These are phyloP conservation scores for Ustilago tritici DNA, from an alignment of 1,284 basidiomycete species.

Conservation along the genomic window DNA sequence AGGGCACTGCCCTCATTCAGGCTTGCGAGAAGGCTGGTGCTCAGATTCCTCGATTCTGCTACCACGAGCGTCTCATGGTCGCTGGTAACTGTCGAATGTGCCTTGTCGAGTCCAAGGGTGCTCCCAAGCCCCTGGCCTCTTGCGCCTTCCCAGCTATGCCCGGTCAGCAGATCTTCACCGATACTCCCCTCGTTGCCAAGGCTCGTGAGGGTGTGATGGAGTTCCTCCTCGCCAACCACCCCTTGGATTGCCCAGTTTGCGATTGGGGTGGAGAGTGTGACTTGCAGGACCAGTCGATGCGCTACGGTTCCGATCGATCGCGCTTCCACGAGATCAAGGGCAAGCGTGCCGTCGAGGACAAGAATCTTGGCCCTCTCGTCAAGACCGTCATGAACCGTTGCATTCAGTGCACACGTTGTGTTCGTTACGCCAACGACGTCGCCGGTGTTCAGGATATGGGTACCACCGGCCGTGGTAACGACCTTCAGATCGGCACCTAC, in stretches of 20 bases:
- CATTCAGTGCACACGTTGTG: constrained; percentile 99
- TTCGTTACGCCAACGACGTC: constrained; percentile 98
- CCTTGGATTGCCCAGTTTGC: constrained; percentile 97
- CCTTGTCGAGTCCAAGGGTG: constrained; percentile 91
- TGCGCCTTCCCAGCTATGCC: constrained; percentile 98
- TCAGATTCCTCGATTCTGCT: constrained; percentile 79
- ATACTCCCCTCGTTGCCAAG: constrained; percentile 93
- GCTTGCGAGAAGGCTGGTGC: constrained; percentile 77
- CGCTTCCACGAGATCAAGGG: constrained; percentile 98
- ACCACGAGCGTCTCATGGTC: constrained; percentile 79
- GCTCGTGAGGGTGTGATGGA: constrained; percentile 95
- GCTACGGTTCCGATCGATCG: constrained; percentile 95
- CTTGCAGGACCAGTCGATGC: constrained; percentile 99
- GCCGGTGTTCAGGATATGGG: constrained; percentile 98
- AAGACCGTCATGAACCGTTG: constrained; percentile 99
- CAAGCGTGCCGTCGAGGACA: constrained; percentile 98
- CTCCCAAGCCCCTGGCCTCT: constrained; percentile 83
- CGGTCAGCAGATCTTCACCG: constrained; percentile 94
- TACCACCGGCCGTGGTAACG: constrained; percentile 96
- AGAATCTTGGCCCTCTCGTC: constrained; percentile 96
- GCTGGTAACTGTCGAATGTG: constrained; percentile 75
- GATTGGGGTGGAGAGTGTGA: constrained; percentile 89
- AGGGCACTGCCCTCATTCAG: constrained; percentile 81
- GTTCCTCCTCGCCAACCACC: constrained; percentile 96
- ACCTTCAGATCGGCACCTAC: constrained; percentile 98